These are phyloP conservation scores for Xylariaceae sp. DNA, from an alignment of 2,329 filamentous ascomycete species.

Conservation along the genomic window DNA sequence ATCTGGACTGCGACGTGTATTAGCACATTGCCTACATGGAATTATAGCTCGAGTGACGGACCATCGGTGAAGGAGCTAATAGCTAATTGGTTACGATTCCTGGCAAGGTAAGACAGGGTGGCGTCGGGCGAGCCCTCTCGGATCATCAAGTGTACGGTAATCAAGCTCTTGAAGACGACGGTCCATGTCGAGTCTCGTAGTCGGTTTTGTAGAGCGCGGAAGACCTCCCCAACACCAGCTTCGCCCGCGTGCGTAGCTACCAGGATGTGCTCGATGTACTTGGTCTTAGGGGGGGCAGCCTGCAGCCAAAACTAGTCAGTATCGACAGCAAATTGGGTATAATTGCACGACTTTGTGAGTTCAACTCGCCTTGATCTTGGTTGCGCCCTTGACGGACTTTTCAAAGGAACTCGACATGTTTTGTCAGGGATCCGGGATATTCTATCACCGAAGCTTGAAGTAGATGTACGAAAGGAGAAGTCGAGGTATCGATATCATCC, in stretches of 20 bases:
- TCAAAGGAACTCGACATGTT: slow-evolving; percentile 88
- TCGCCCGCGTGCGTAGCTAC: slow-evolving; percentile 94
- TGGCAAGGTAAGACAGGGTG: slow-evolving; percentile 82
- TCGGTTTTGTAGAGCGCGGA: slow-evolving; percentile 86
- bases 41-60: slow-evolving; percentile 51
- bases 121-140: slow-evolving; percentile 90
- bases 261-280: slow-evolving; percentile 98
- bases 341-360: background rate
- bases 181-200: slow-evolving; percentile 98
- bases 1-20: slow-evolving; percentile 73
- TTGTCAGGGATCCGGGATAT: slow-evolving; percentile 1
- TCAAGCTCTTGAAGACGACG: slow-evolving; percentile 97
- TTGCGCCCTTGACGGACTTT: slow-evolving; percentile 98
- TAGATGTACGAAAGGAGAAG: slow-evolving; percentile 2
- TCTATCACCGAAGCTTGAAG: background rate
- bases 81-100: slow-evolving; percentile 81
- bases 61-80: slow-evolving; percentile 93
- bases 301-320: slow-evolving; percentile 46
- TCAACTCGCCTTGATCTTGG: slow-evolving; percentile 86
- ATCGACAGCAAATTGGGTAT: background rate
- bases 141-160: slow-evolving; percentile 97
- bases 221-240: slow-evolving; percentile 93
- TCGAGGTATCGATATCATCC: slow-evolving; percentile 14
- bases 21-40: slow-evolving; percentile 24
- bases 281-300: slow-evolving; percentile 96